These are phyloP conservation scores for Vinca major DNA, from an alignment of 305 asterid genomes.

Conservation along the genomic window DNA sequence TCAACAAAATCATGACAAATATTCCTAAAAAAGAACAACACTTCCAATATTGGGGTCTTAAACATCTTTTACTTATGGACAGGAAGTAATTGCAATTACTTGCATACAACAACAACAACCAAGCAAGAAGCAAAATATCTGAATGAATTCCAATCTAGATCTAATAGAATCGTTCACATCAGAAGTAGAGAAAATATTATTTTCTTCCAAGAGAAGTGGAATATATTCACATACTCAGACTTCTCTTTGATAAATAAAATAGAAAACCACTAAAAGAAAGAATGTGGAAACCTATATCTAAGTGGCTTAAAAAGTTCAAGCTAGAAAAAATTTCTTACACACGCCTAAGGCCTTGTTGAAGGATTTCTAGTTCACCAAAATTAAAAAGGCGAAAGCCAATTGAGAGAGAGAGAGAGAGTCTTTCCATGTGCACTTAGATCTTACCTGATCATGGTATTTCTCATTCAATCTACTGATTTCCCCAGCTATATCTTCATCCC, in stretches of 20 bases:
- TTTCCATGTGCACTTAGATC: slow-evolving; percentile 18
- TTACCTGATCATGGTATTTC: slow-evolving; percentile 69
- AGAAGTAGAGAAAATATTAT: too few relatives aligned
- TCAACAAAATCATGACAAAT: slow-evolving; percentile 20
- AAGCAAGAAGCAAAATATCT: background rate
- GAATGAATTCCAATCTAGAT: background rate
- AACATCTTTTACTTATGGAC: background rate
- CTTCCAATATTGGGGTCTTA: background rate
- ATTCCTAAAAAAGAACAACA: slow-evolving; percentile 9
- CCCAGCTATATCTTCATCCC: slow-evolving; percentile 53
- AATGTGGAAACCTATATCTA: background rate
- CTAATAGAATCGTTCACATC: background rate
- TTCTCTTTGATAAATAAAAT: too few relatives aligned
- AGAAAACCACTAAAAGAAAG: too few relatives aligned
- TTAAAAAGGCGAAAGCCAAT: background rate
- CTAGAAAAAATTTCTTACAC: background rate
- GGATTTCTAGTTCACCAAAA: background rate
- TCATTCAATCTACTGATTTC: slow-evolving; percentile 49
- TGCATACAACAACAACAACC: too few relatives aligned
- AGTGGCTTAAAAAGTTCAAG: background rate
- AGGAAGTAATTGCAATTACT: background rate
- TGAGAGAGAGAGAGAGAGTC: background rate
- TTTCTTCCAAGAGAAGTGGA: background rate
- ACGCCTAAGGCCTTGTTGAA: background rate
- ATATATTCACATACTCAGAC: too few relatives aligned